phyloP scores from a whole-genome alignment of 805 yeast species.

The Yueomyces sp. region DNA sequence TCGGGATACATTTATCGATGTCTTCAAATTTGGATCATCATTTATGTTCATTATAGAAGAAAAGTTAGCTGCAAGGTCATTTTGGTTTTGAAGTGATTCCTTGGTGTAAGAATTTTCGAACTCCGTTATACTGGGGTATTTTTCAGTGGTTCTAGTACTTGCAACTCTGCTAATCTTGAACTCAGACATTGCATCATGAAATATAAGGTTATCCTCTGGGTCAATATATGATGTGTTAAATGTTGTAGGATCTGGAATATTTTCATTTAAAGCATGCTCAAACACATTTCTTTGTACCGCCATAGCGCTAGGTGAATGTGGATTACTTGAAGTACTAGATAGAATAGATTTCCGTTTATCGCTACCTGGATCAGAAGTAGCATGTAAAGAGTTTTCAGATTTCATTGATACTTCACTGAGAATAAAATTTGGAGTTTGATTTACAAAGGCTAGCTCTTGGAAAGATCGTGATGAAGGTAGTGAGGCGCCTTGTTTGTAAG shows the following conservation, averaged over 20 bases:
- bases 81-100: background rate
- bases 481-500: background rate
- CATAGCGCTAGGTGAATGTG: slow-evolving; percentile 1
- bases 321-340: slow-evolving; percentile 1
- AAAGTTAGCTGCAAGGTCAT: background rate
- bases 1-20: slow-evolving; percentile 1
- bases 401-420: background rate
- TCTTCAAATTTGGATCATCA: background rate
- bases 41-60: background rate
- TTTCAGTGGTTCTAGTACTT: too few relatives aligned
- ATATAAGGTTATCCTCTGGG: background rate
- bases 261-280: background rate
- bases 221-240: slow-evolving; percentile 8
- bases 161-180: background rate
- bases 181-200: background rate
- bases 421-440: background rate
- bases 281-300: background rate
- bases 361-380: background rate
- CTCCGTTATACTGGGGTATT: background rate
- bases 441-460: background rate
- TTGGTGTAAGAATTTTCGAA: background rate
- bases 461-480: background rate
- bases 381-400: background rate
- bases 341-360: slow-evolving; percentile 2
- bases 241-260: slow-evolving; percentile 1